Base-by-base conservation (phyloP, 176 grass and related monocot genomes). In the Ananas comosus region DNA sequence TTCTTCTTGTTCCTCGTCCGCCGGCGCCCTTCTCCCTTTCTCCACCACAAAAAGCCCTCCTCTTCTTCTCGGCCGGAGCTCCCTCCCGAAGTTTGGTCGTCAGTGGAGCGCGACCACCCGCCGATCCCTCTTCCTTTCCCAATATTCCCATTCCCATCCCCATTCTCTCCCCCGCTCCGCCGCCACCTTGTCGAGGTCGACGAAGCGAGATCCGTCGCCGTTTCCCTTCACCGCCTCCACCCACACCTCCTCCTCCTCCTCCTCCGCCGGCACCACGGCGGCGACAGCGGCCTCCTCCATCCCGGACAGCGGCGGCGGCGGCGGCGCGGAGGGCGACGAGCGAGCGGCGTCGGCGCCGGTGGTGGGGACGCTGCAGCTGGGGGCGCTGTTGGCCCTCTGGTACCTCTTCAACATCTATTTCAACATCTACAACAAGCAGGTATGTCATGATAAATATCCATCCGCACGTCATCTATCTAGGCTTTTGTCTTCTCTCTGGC, bases 401-500 rank as follows among this genome's bases (percentile, higher is more conserved):
- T 96, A 96, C 63, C 79, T 91, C 52, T 87, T 90, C 79, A 87
- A 96, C 85, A 87, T 95, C 79, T 87, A 85, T 76, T 90, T 95
- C 83, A 95, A 96, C 81, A 90, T 96, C 70, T 88, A 87, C 83
- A 87, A 87, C 83, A 96, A 96, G 64, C 84, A 91, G 87, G 91
- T 96, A n/a, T 28, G 25, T 51, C 14, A 7, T 42, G 7, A 23
- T 23, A 23, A 23, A 23, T 42, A 42, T 42, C 29, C 29, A 33
- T 33, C 29, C 5, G 5, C 4, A 42, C 33, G 8, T 42, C 33
- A 42, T 7, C 7, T 7, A 42, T 7, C 7, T 7, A 42, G 5
- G 10, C 1, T 23, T 4, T 12, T 2, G 2, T 51, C 3, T 19
- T 51, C 2, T n/a, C 49, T 25, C 8, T 50, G 12, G 10, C 28